These are phyloP conservation scores for Saururus chinensis DNA, from an alignment of 164 flowering plant genomes.

Conservation along the genomic window DNA sequence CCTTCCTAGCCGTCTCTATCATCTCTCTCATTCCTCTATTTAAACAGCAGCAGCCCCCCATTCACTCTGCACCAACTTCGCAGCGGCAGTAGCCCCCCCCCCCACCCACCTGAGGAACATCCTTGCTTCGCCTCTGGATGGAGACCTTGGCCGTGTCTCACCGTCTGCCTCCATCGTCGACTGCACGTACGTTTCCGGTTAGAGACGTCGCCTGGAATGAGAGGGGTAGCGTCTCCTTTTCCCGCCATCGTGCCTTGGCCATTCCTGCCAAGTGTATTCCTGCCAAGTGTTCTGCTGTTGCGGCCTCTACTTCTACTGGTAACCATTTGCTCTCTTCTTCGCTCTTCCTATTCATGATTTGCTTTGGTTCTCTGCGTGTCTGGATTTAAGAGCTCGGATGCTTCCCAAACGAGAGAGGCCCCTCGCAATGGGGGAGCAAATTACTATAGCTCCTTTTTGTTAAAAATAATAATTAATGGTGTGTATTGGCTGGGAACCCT, in stretches of 20 bases:
- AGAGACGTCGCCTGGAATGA: background rate
- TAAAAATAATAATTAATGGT: no score
- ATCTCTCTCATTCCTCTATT: no score
- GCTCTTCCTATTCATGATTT: background rate
- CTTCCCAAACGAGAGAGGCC: no score
- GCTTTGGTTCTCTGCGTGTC: background rate
- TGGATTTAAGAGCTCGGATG: background rate
- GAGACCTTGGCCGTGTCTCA: slow-evolving; percentile 5
- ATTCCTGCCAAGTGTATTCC: background rate
- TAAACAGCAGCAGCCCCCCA: no score
- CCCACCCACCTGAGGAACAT: no score
- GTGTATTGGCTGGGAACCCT: no score
- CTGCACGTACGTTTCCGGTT: background rate
- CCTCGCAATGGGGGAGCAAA: no score
- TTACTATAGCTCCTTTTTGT: no score
- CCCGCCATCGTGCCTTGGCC: slow-evolving; percentile 1
- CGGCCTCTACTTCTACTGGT: slow-evolving; percentile 3
- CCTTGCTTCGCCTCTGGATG: slow-evolving; percentile 1
- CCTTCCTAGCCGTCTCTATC: no score
- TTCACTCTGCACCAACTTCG: no score
- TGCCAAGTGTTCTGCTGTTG: slow-evolving; percentile 8
- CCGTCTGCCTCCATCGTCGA: background rate
- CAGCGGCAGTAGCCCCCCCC: no score
- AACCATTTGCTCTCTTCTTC: background rate
- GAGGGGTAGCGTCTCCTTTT: background rate